Evolutionary conservation across 108 stramenopile genomes (phyloP).

Genomic region (Seminavis robusta): DNA sequence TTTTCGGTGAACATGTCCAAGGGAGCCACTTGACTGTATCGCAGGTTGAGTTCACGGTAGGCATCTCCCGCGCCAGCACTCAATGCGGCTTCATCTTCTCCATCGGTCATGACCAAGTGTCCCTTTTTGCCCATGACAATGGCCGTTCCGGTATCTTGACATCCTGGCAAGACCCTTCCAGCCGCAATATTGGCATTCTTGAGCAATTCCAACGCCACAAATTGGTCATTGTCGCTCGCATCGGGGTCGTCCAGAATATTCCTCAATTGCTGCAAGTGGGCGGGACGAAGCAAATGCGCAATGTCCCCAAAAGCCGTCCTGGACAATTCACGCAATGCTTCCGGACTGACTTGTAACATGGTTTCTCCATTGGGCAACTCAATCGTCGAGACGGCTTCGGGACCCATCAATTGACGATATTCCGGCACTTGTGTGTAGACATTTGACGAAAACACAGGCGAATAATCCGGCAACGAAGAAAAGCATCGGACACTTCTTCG

Average conservation of each 20-base stretch:
- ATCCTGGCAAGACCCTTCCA: conserved; percentile 85
- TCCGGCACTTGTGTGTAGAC: conserved; percentile 30
- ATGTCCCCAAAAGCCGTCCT: conserved; percentile 86
- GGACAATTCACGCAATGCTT: conserved; percentile 55
- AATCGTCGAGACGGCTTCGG: conserved; percentile 56
- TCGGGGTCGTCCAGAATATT: conserved; percentile 94
- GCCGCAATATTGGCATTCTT: conserved; percentile 96
- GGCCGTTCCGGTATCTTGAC: conserved; percentile 97
- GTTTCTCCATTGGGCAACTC: conserved; percentile 46
- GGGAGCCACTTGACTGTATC: conserved; percentile 94
- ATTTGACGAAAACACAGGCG: conserved; percentile 67
- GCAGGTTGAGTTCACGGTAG: conserved; percentile 86
- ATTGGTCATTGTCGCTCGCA: conserved; percentile 92
- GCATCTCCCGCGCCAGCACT: conserved; percentile 88
- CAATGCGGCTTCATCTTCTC: conserved; percentile 90
- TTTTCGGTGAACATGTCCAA: conserved; percentile 92
- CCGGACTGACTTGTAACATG: conserved; percentile 41
- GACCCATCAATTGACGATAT: conserved; percentile 54
- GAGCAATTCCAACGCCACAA: conserved; percentile 93
- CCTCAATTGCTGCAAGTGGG: conserved; percentile 86
- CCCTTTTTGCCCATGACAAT: conserved; percentile 93
- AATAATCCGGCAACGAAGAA: conserved; percentile 29
- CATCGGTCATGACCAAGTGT: conserved; percentile 90
- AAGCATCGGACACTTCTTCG: too few relatives aligned
- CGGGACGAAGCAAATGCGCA: conserved; percentile 90